Evolutionary conservation across 179 eudicot species (phyloP).

Genomic region (Camellia oleifera): DNA sequence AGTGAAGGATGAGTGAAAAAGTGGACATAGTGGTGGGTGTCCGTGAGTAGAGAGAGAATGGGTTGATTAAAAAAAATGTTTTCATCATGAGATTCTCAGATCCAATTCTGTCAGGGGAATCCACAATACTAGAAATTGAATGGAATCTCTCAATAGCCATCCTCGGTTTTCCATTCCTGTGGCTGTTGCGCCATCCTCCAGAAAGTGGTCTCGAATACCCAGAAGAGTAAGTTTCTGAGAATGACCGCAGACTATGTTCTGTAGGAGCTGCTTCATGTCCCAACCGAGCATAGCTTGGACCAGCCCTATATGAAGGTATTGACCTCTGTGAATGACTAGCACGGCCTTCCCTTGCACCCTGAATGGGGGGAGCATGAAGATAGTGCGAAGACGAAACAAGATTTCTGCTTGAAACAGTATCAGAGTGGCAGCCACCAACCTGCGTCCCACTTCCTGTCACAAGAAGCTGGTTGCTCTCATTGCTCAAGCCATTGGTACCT

Average conservation of each 20-base stretch:
- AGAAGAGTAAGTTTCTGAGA: constrained; percentile 16
- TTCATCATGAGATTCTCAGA: too few species aligned
- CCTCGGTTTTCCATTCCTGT: constrained; percentile 29
- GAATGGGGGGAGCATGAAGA: constrained; percentile 16
- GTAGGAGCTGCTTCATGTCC: constrained; percentile 23
- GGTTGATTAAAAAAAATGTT: too few species aligned
- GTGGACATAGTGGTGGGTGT: too few species aligned
- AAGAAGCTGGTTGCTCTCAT: constrained; percentile 20
- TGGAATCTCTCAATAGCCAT: constrained; percentile 26
- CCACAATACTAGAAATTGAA: constrained; percentile 19
- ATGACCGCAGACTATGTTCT: constrained; percentile 17
- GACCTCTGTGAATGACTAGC: constrained; percentile 20
- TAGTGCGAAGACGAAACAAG: constrained; percentile 23
- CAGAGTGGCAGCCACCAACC: constrained; percentile 7
- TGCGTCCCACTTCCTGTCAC: constrained; percentile 19
- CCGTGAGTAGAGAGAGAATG: too few species aligned
- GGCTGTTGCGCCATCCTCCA: constrained; percentile 27
- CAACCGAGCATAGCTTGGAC: constrained; percentile 14
- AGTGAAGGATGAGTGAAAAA: too few species aligned
- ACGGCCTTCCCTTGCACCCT: constrained; percentile 20
- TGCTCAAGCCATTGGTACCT: constrained; percentile 22
- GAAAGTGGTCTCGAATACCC: constrained; percentile 25
- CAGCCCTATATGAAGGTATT: constrained; percentile 22
- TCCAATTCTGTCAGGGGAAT: constrained; percentile 23
- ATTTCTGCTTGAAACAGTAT: constrained; percentile 19